Evolutionary conservation across 805 yeast species (phyloP).

Genomic region (Teunomyces pallodes): DNA sequence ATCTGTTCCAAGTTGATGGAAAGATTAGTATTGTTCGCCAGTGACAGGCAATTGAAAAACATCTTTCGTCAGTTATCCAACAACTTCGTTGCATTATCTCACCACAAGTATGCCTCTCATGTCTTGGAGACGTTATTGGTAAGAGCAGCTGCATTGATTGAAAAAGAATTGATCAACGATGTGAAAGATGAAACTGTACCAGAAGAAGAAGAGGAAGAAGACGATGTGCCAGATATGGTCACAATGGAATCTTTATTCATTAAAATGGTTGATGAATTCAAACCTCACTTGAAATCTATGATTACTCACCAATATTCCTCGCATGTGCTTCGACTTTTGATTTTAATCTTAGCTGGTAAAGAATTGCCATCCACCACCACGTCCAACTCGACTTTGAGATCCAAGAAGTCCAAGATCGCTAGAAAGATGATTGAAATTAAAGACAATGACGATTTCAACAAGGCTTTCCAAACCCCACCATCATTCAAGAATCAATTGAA

Average conservation of each 20-base stretch:
- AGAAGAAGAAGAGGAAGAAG: slow-evolving; percentile 30
- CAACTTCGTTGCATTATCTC: slow-evolving; percentile 72
- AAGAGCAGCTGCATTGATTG: slow-evolving; percentile 69
- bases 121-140: slow-evolving; percentile 84
- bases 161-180: slow-evolving; percentile 57
- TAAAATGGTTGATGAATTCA: slow-evolving; percentile 63
- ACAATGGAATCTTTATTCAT: slow-evolving; percentile 67
- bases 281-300: slow-evolving; percentile 58
- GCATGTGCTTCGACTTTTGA: slow-evolving; percentile 73
- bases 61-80: slow-evolving; percentile 67
- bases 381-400: slow-evolving; percentile 70
- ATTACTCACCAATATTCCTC: slow-evolving; percentile 80
- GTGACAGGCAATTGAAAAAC: slow-evolving; percentile 60
- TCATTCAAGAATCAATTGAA: slow-evolving; percentile 62
- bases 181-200: slow-evolving; percentile 16
- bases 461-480: slow-evolving; percentile 65
- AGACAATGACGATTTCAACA: slow-evolving; percentile 69
- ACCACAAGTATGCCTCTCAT: slow-evolving; percentile 91
- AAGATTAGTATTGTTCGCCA: slow-evolving; percentile 68
- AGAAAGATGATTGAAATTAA: slow-evolving; percentile 89
- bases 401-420: slow-evolving; percentile 82
- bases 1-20: slow-evolving; percentile 93
- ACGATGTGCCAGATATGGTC: slow-evolving; percentile 38
- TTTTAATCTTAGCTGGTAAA: slow-evolving; percentile 74
- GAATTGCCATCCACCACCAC: slow-evolving; percentile 70